Conservation (phyloP, 2,329 filamentous ascomycete species). For the Beauveria scarabaeidicola region DNA sequence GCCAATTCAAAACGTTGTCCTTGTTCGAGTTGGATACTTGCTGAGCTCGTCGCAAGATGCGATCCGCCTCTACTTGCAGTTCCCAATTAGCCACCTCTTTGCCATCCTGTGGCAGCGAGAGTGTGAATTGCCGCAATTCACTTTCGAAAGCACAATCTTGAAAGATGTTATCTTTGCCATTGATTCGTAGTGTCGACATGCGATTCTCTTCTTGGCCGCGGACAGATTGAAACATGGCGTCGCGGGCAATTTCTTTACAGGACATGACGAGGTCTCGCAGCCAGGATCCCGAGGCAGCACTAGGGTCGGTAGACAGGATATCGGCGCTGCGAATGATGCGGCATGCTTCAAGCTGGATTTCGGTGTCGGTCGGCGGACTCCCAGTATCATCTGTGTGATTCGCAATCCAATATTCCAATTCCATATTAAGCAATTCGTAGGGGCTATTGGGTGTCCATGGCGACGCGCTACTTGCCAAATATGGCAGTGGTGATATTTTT, state of each 20-base stretch:
- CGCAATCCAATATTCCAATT: slow-evolving; percentile 44
- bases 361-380: slow-evolving; percentile 37
- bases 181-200: slow-evolving; percentile 40
- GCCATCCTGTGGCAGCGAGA: slow-evolving; percentile 41
- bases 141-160: slow-evolving; percentile 47
- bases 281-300: slow-evolving; percentile 38
- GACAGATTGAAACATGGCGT: slow-evolving; percentile 40
- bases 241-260: slow-evolving; percentile 31
- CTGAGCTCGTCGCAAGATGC: slow-evolving; percentile 48
- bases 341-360: slow-evolving; percentile 48
- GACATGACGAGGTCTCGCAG: slow-evolving; percentile 51
- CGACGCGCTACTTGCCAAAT: slow-evolving; percentile 35
- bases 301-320: slow-evolving; percentile 31
- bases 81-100: slow-evolving; percentile 51
- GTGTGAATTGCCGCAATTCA: slow-evolving; percentile 45
- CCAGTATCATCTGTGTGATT: slow-evolving; percentile 35
- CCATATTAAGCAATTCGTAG: slow-evolving; percentile 52
- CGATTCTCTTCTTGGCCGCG: slow-evolving; percentile 35
- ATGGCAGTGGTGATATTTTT: slow-evolving; percentile 49
- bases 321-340: slow-evolving; percentile 50
- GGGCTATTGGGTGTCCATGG: slow-evolving; percentile 43
- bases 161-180: slow-evolving; percentile 49
- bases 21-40: slow-evolving; percentile 40
- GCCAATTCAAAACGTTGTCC: slow-evolving; percentile 44
- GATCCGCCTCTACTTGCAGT: slow-evolving; percentile 50